Conservation (phyloP, 805 yeast species). For the Candida bentonensis region DNA sequence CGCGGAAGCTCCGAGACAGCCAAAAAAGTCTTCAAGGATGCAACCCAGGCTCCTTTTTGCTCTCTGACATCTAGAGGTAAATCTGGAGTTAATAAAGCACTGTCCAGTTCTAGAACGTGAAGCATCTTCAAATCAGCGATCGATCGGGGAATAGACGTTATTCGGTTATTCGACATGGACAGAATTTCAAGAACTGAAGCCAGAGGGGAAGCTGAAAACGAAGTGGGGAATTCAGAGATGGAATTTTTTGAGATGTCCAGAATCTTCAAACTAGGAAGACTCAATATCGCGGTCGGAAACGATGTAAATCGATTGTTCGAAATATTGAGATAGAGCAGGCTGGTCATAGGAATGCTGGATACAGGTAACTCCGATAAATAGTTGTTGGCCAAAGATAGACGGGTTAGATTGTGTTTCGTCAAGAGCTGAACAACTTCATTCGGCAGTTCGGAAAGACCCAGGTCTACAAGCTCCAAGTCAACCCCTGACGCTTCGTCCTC, state of each 20-base stretch:
- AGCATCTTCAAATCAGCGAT: constrained; percentile 35
- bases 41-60: constrained; percentile 32
- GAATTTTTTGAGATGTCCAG: constrained; percentile 46
- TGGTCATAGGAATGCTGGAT: constrained; percentile 27
- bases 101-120: constrained; percentile 41
- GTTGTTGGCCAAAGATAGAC: constrained; percentile 41
- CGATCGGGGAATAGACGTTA: constrained; percentile 37
- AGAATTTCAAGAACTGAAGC: constrained; percentile 32
- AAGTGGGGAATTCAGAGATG: constrained; percentile 31
- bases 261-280: constrained; percentile 34
- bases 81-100: constrained; percentile 37
- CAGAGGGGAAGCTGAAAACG: constrained; percentile 25
- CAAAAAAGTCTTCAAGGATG: constrained; percentile 26
- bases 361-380: constrained; percentile 31
- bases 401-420: constrained; percentile 28
- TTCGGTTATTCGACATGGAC: constrained; percentile 41
- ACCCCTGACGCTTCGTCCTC: constrained; percentile 25
- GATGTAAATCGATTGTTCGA: constrained; percentile 39
- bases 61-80: constrained; percentile 22
- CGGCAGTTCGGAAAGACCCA: constrained; percentile 19
- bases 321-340: constrained; percentile 44
- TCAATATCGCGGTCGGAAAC: constrained; percentile 30
- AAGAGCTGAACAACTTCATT: constrained; percentile 23
- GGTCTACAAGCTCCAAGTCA: constrained; percentile 19
- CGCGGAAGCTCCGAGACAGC: constrained; percentile 7